Percentiles rank a stretch among this genome's conserved stretches.
Conservation (phyloP, 768 basidiomycete genomes). For the Lyophyllum shimeji region DNA sequence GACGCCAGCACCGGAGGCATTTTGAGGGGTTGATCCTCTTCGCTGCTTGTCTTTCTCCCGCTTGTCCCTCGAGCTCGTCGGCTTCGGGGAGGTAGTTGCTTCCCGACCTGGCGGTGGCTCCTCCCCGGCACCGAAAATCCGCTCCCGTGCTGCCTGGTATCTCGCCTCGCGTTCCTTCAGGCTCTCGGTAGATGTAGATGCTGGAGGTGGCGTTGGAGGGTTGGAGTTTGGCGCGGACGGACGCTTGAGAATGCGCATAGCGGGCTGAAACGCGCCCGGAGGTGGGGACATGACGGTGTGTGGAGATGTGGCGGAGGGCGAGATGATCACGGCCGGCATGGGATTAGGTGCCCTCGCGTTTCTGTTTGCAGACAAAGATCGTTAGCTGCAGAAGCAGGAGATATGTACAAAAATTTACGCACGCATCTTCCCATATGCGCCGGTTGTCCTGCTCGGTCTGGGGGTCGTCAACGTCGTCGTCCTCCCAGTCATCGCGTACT, state of each 20-base stretch:
- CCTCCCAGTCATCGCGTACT: constrained; percentile 29
- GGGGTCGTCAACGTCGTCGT: constrained; percentile 23
- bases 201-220: constrained; percentile 24
- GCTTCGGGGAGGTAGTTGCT: neutral
- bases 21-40: neutral
- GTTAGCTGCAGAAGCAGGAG: neutral
- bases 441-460: constrained; percentile 41
- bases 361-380: constrained; percentile 28
- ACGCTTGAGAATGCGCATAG: constrained; percentile 73
- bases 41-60: too few relatives aligned
- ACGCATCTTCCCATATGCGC: constrained; percentile 74
- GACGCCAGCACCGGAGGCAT: neutral
- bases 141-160: constrained; percentile 70
- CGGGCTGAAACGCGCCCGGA: constrained; percentile 56
- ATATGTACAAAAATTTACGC: constrained; percentile 27
- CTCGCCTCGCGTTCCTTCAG: constrained; percentile 69
- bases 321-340: constrained; percentile 65
- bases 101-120: constrained; percentile 3
- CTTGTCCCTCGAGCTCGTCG: neutral
- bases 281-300: constrained; percentile 47
- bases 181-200: constrained; percentile 29
- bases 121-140: constrained; percentile 57
- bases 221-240: constrained; percentile 35
- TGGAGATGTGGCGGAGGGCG: constrained; percentile 31
- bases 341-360: constrained; percentile 58